A percentile compares a stretch with the other conserved stretches of the same genome.
phyloP scores from a whole-genome alignment of 768 basidiomycete species.

The Lentinus tigrinus region DNA sequence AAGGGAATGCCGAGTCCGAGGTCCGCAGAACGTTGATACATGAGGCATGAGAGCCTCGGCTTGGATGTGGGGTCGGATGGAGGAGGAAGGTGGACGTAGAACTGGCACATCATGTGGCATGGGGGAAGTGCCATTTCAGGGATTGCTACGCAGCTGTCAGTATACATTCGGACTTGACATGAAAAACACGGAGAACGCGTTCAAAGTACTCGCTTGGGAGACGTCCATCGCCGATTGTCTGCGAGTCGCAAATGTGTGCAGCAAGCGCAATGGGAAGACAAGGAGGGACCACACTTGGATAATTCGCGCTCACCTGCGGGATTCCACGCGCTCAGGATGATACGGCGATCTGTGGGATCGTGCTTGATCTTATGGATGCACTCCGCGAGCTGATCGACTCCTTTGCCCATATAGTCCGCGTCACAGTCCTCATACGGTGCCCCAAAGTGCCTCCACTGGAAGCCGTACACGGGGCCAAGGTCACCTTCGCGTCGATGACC shows the following conservation, averaged over 20 bases:
- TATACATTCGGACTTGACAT: background rate
- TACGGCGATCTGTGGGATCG: conserved; percentile 89
- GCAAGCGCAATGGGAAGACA: too few species aligned
- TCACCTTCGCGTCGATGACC: conserved; percentile 85
- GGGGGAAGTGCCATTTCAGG: conserved; percentile 95
- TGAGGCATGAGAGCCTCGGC: conserved; percentile 85
- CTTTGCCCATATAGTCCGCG: conserved; percentile 73
- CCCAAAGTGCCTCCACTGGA: conserved; percentile 96
- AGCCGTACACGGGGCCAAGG: conserved; percentile 95
- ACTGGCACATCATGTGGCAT: conserved; percentile 98
- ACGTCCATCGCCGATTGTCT: background rate
- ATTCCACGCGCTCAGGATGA: conserved; percentile 97
- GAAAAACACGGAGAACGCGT: background rate
- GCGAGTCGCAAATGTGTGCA: too few species aligned
- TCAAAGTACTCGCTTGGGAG: too few species aligned
- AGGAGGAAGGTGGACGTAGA: conserved; percentile 90
- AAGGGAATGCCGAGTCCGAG: conserved; percentile 97
- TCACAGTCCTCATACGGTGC: conserved; percentile 78
- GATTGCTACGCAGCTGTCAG: conserved; percentile 58
- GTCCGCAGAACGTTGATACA: conserved; percentile 98
- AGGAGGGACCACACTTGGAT: too few species aligned
- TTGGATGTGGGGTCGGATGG: conserved; percentile 43
- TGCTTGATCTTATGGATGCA: conserved; percentile 91
- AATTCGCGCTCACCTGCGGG: conserved; percentile 89
- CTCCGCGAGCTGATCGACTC: conserved; percentile 89